A percentile compares a stretch with the other conserved stretches of the same genome.
Evolutionary conservation across 495 filamentous ascomycete species (phyloP).

Genomic region (Echria macrotheca): DNA sequence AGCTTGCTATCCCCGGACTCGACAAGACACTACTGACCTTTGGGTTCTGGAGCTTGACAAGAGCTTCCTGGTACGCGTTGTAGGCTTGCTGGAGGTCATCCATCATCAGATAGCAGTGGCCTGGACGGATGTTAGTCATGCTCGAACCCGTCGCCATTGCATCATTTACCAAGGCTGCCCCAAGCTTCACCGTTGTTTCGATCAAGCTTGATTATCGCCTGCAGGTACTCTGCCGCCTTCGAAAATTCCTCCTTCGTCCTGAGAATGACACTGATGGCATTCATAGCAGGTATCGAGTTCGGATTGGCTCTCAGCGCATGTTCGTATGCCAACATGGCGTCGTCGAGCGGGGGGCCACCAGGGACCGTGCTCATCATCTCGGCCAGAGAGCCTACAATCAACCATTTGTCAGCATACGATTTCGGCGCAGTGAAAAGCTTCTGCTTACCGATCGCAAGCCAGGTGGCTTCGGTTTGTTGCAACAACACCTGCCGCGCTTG

Average conservation of each 20-base stretch:
- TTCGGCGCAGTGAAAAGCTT: too few species aligned
- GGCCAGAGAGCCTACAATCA: not conserved
- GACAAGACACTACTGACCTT: constrained; percentile 56
- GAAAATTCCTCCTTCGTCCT: constrained; percentile 89
- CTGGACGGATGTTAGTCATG: constrained; percentile 31
- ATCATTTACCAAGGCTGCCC: constrained; percentile 76
- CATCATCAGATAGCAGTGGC: constrained; percentile 99
- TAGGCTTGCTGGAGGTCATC: constrained; percentile 97
- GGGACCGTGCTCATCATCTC: constrained; percentile 53
- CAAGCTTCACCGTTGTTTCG: constrained; percentile 87
- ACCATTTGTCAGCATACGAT: too few species aligned
- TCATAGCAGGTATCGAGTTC: constrained; percentile 90
- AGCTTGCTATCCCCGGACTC: not conserved
- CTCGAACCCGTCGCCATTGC: not conserved
- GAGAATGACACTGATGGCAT: constrained; percentile 84
- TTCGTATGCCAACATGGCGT: constrained; percentile 83
- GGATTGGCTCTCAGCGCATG: constrained; percentile 80
- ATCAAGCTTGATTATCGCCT: constrained; percentile 87
- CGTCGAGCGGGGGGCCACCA: constrained; percentile 55
- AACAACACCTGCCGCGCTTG: constrained; percentile 41
- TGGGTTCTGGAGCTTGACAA: constrained; percentile 89
- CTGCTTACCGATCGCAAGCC: too few species aligned
- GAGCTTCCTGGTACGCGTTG: constrained; percentile 91
- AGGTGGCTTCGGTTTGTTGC: constrained; percentile 71
- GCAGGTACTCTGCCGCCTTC: constrained; percentile 88